phyloP scores from a whole-genome alignment of 148 eudicot genomes.

The Chenopodium quinoa region DNA sequence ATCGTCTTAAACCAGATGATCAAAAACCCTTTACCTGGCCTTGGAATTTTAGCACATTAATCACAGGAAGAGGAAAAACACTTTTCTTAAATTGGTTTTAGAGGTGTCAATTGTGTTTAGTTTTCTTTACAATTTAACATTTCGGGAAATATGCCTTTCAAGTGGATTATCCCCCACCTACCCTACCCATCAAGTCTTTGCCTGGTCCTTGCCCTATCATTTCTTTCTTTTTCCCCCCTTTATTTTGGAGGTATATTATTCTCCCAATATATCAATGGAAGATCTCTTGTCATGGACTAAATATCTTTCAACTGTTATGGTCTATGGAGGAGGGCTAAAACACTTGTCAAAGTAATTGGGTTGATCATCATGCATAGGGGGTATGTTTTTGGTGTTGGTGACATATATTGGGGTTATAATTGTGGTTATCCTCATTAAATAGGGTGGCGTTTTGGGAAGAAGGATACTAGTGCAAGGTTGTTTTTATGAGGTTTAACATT shows the following conservation, averaged over 20 bases:
- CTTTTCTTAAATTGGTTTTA: not conserved
- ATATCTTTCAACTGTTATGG: not conserved
- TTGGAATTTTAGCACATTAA: too few relatives aligned
- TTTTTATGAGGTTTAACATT: too few relatives aligned
- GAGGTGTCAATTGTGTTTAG: not conserved
- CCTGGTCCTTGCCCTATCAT: constrained; percentile 17
- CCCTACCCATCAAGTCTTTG: not conserved
- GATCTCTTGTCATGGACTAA: not conserved
- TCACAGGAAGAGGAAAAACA: not conserved
- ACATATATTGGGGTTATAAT: not conserved
- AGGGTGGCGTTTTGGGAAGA: not conserved
- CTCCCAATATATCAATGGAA: not conserved
- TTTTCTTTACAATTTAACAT: not conserved
- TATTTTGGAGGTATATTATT: not conserved
- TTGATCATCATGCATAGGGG: too few relatives aligned
- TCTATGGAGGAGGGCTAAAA: not conserved
- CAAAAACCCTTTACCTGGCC: too few relatives aligned
- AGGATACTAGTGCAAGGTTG: not conserved
- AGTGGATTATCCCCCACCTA: constrained; percentile 24
- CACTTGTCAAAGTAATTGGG: too few relatives aligned
- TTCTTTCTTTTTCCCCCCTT: not conserved
- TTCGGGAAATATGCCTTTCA: constrained; percentile 1
- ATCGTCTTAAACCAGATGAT: too few relatives aligned
- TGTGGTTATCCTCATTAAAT: not conserved
- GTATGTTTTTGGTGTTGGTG: too few relatives aligned